Base-by-base conservation (phyloP, 805 yeast genomes). In the Metschnikowia proteae region DNA sequence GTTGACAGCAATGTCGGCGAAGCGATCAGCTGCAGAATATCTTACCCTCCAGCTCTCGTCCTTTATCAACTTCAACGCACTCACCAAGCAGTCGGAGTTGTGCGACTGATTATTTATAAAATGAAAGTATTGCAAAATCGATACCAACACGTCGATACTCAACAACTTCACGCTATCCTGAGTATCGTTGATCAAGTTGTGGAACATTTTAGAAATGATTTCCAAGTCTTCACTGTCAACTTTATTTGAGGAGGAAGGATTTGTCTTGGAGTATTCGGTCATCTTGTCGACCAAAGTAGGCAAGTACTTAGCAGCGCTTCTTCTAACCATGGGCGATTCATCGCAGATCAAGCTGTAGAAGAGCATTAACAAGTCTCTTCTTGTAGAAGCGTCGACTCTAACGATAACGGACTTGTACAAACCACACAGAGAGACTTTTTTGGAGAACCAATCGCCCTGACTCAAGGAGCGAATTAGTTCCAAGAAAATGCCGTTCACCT, bases 1-100 rank as follows among this genome's bases (percentile, higher is more conserved):
- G 55, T 81, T 82, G 13, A 70, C 58, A 1, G 95, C 88, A 51
- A 94, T 78, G 53, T 75, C 73, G 58, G 84, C 88, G 62, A 90
- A 91, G 60, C 90, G 79, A 65, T 92, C 97, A n/a, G 97, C 96
- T 31, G 96, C 96, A 84, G 94, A 90, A 70, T 92, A 94, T 62
- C 99, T 84, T 49, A 94, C 98, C 68, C 99, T 83, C 99, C 99
- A 94, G 62, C 96, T 86, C 68, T 88, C 89, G 71, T 94, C 99
- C 55, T 77, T 80, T 50, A 88, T 84, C 56, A 94, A 76, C 55
- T 81, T 81, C 55, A 85, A 76, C 2, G 96, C 78, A 54, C 84
- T 79, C 45, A 76, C 73, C 52, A 86, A 74, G 49, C 86, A 73
- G 56, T 84, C 86, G 42, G 79, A 75, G 57, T 81, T 77, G 64